Evolutionary conservation across 179 eudicot species (phyloP).

Genomic region (Heliamphora pulchella): DNA sequence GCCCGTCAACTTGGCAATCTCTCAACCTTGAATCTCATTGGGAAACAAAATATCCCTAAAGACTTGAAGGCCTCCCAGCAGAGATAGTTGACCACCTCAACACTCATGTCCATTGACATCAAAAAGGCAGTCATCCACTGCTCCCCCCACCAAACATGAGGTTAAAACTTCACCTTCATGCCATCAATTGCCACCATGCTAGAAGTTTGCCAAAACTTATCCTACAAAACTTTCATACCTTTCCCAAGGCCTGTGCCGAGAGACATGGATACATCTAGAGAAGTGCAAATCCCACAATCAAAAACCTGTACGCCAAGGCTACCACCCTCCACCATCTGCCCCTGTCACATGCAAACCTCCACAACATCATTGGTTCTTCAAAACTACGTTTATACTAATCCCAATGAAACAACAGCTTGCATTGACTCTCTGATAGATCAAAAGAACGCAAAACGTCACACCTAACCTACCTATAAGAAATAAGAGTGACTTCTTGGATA

Average conservation of each 20-base stretch:
- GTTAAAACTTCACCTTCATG: background rate
- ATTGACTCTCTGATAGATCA: too few species aligned
- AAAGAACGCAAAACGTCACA: too few species aligned
- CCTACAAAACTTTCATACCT: background rate
- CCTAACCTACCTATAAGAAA: background rate
- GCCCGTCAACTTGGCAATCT: background rate
- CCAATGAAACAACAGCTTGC: too few species aligned
- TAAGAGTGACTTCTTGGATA: background rate
- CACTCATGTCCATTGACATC: background rate
- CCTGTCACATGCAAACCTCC: constrained; percentile 3
- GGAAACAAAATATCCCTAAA: background rate
- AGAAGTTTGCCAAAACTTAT: background rate
- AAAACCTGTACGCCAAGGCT: background rate
- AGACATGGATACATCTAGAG: background rate
- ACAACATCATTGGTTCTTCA: too few species aligned
- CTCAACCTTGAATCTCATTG: background rate
- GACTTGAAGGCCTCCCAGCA: background rate
- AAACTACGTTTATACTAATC: too few species aligned
- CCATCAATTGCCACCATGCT: background rate
- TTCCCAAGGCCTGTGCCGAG: background rate
- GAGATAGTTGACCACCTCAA: background rate
- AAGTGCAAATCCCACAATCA: background rate
- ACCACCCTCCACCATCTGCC: background rate
- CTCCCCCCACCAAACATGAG: background rate
- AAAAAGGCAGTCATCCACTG: too few species aligned